Base-by-base conservation (phyloP, 192 early-diverging fungal species). In the Coemansia sp. region DNA sequence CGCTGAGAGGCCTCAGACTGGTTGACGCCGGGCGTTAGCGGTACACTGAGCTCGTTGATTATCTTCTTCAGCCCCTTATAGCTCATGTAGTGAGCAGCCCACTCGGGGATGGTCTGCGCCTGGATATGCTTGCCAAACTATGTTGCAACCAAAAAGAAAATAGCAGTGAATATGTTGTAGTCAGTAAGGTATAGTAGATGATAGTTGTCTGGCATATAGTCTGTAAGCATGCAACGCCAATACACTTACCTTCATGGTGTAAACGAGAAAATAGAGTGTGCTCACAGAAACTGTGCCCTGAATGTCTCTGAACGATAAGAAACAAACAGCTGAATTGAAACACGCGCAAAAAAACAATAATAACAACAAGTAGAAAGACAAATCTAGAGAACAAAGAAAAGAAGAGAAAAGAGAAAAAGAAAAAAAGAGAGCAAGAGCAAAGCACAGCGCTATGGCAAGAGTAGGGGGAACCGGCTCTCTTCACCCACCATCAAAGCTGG, bases 51-150 rank as follows among this genome's bases (percentile, higher is more conserved):
- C 70, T 84, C 88, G 62, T 92, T 94, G 76, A 99, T 98, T 44
- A 99, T 95, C 85, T 98, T 98, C 84, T 99, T 99, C 46, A 99
- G 90, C 13, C 87, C 94, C 83, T 99, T 99, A 88, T 99, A 99
- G 87, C 92, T 94, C 84, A 99, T 89, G 76, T 97, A 98, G 72
- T 98, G 93, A 57, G 87, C 88, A 47, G 91, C 89, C 96, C 96
- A 98, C 84, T 98, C 96, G 65, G 92, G 87, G 70, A 92, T 87
- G 75, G 92, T 92, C 74, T 96, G 94, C 62, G 88, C 90, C 85
- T 94, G 92, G 70, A 99, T 97, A 81, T 94, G 94, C 84, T 99
- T 99, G 85, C 97, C 97, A 80, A 99, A 99, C 95, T 98, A 77
- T 22, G 27, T 33, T 31, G 53, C 53, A 36, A 36, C 36, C 5